phyloP scores from a whole-genome alignment of 345 rosid species.

The Gossypium australe region DNA sequence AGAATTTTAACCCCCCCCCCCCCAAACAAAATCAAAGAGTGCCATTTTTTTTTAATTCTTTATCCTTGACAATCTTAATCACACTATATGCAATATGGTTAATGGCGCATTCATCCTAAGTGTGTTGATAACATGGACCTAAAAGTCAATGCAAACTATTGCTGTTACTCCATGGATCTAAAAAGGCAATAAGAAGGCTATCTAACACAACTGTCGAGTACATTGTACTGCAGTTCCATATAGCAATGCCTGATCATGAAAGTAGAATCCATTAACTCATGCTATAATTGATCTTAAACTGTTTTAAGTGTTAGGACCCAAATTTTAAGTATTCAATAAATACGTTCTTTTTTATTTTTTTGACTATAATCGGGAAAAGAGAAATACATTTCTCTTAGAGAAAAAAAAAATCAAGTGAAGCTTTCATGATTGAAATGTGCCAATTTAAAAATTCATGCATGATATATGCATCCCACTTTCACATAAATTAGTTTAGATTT shows the following conservation, averaged over 20 bases:
- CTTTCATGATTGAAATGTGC: background rate
- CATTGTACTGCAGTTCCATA: background rate
- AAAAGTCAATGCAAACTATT: constrained; percentile 3
- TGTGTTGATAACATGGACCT: background rate
- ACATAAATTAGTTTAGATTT: background rate
- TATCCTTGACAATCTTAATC: background rate
- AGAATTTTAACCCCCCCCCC: background rate
- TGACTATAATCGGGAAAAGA: background rate
- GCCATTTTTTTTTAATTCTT: background rate
- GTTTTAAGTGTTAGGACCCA: background rate
- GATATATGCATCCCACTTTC: background rate
- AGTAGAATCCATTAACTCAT: background rate
- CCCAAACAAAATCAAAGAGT: background rate
- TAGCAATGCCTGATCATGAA: background rate
- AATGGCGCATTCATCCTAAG: background rate
- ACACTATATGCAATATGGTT: background rate
- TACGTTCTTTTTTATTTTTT: background rate
- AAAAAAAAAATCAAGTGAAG: background rate
- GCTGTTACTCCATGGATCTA: background rate
- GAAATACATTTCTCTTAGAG: background rate
- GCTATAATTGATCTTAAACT: background rate
- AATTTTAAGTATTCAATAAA: background rate
- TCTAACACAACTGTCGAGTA: background rate
- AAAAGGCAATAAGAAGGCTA: background rate
- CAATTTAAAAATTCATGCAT: background rate